Percentiles rank a stretch among this genome's conserved stretches.
Evolutionary conservation across 129 eudicot species (phyloP).

Genomic region (Smallanthus sonchifolius): DNA sequence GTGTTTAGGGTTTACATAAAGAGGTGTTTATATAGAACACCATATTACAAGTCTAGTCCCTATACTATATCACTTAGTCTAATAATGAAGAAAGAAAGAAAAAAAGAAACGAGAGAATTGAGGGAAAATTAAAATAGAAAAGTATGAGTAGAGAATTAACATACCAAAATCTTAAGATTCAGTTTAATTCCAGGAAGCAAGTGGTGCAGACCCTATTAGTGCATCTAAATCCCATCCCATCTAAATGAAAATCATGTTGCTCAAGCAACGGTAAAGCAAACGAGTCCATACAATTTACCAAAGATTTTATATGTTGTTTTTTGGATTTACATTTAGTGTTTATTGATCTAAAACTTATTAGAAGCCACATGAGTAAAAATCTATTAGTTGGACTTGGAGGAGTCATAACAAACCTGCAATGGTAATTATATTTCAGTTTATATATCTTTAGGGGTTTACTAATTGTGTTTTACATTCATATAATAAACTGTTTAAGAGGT

Average conservation of each 20-base stretch:
- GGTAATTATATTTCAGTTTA: constrained; percentile 1
- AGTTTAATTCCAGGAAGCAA: background rate
- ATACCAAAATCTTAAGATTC: background rate
- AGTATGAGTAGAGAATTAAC: background rate
- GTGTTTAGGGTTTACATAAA: too few species aligned
- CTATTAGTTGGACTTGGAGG: background rate
- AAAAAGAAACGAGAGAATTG: background rate
- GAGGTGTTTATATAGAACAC: too few species aligned
- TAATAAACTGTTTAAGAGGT: background rate
- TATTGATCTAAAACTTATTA: constrained; percentile 8
- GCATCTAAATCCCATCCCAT: background rate
- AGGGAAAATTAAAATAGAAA: background rate
- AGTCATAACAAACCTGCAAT: constrained; percentile 9
- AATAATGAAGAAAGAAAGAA: background rate
- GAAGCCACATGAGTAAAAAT: background rate
- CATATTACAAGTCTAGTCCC: too few species aligned
- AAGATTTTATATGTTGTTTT: background rate
- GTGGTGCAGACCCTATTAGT: background rate
- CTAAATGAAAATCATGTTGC: background rate
- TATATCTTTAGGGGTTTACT: background rate
- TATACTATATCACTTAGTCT: too few species aligned
- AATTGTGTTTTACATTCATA: background rate
- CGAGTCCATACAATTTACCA: background rate
- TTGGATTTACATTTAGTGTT: background rate
- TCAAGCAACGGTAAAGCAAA: background rate